These are phyloP conservation scores for Chlorociboria aeruginascens DNA, from an alignment of 495 filamentous ascomycete genomes.

Conservation along the genomic window DNA sequence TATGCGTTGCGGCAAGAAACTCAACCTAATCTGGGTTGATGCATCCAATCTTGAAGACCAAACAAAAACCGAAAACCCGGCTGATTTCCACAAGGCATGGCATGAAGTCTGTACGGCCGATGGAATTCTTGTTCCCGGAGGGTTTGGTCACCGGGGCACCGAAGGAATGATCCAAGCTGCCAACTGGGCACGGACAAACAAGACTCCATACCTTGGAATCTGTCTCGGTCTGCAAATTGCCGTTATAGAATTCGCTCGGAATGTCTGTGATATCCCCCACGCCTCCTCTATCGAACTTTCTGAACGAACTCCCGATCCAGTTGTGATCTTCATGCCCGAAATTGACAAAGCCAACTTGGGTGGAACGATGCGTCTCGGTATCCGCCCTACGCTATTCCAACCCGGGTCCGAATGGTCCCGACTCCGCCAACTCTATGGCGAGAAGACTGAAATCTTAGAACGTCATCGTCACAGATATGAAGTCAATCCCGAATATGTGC, in stretches of 20 bases:
- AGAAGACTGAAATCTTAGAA: slow-evolving; percentile 41
- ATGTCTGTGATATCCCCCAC: slow-evolving; percentile 47
- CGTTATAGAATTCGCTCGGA: slow-evolving; percentile 78
- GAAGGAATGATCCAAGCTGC: slow-evolving; percentile 81
- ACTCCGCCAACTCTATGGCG: slow-evolving; percentile 63
- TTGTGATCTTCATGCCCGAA: slow-evolving; percentile 68
- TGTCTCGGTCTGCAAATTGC: slow-evolving; percentile 94
- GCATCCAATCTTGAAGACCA: slow-evolving; percentile 66
- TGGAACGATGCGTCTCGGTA: slow-evolving; percentile 84
- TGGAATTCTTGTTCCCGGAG: slow-evolving; percentile 59
- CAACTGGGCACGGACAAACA: slow-evolving; percentile 72
- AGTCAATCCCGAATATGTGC: slow-evolving; percentile 56
- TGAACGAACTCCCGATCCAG: slow-evolving; percentile 21
- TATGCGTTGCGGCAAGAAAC: slow-evolving; percentile 72
- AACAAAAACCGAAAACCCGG: slow-evolving; percentile 43
- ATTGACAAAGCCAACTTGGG: slow-evolving; percentile 61
- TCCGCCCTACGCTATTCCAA: slow-evolving; percentile 22
- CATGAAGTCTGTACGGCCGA: slow-evolving; percentile 57
- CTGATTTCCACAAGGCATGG: slow-evolving; percentile 84
- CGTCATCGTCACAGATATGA: slow-evolving; percentile 65
- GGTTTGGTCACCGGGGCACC: slow-evolving; percentile 72
- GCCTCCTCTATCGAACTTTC: slow-evolving; percentile 61
- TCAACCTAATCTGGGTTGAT: slow-evolving; percentile 76
- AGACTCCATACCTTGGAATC: slow-evolving; percentile 76
- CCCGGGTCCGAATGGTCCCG: slow-evolving; percentile 70